Base-by-base conservation (phyloP, 305 asterid genomes). In the Ajuga reptans region DNA sequence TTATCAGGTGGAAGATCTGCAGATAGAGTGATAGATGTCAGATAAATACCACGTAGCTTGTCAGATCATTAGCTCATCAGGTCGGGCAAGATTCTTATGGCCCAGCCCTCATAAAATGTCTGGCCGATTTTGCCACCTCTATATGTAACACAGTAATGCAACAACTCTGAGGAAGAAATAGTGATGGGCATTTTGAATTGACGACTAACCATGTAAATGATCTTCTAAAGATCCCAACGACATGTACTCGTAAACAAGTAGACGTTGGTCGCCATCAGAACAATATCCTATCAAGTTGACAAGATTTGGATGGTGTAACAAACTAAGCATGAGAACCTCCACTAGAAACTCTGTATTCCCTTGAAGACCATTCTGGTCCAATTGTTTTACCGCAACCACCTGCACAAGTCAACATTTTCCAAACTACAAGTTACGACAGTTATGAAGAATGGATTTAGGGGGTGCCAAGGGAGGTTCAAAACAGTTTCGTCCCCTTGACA, bases 321-420 rank as follows among this genome's bases (percentile, higher is more conserved):
- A 80, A 82, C 97, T 90, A 83, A 90, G 97, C 97, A 90, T 90
- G 76, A 90, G 95, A 86, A 86, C 96, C 89, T 90, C 97, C 76
- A 90, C 97, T 71, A 88, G 80, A 75, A 88, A 88, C 69, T 90
- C 97, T 79, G 95, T 68, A 64, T 90, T 90, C 66, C 97, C 97
- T 79, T 88, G 96, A 66, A 86, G 90, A 27, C 96, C 97, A 72
- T 88, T 91, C 11, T 95, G 86, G 62, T 91, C 97, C 50, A 91
- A 96, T 73, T 87, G 96, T 70, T 91, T 88, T 58, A 91, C 97
- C 11, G 97, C 97, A 67, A 87, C 97, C 45, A 87, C 91, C 97
- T 90, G 80, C 83, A 84, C 51, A 75, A 50, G 61, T 6, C 64
- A 45, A 61, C 72, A 60, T 59, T 77, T 75, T 34, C 18, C 54